Conservation (phyloP, 305 asterid genomes). For the Rubia peregrina region DNA sequence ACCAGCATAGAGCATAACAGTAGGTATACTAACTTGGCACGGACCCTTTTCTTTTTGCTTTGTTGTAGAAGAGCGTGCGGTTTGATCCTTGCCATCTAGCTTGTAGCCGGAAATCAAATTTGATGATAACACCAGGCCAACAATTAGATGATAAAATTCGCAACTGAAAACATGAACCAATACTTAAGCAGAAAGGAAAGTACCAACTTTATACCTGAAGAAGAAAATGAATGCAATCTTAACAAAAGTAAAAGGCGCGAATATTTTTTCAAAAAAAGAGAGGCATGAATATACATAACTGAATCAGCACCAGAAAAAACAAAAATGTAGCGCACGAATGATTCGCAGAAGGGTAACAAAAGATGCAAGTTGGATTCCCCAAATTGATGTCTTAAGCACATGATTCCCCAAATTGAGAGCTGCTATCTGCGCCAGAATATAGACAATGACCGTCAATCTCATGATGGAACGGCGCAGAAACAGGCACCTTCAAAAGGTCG, state of each 20-base stretch:
- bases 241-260: background rate
- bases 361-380: background rate
- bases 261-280: background rate
- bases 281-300: background rate
- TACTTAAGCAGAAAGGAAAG: background rate
- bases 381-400: no score
- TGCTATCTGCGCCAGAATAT: no score
- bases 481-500: no score
- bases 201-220: background rate
- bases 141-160: background rate
- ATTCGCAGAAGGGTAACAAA: background rate
- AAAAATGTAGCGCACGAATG: background rate
- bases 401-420: no score
- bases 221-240: background rate
- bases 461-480: no score
- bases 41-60: conserved; percentile 90
- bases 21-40: conserved; percentile 37
- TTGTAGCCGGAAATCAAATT: background rate
- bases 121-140: background rate
- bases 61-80: conserved; percentile 92
- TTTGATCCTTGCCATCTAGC: conserved; percentile 80
- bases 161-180: background rate
- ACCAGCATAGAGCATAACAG: conserved; percentile 25
- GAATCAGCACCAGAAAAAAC: background rate
- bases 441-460: no score